phyloP scores from a whole-genome alignment of 2,329 filamentous ascomycete species.

The Colletotrichum caudatum region DNA sequence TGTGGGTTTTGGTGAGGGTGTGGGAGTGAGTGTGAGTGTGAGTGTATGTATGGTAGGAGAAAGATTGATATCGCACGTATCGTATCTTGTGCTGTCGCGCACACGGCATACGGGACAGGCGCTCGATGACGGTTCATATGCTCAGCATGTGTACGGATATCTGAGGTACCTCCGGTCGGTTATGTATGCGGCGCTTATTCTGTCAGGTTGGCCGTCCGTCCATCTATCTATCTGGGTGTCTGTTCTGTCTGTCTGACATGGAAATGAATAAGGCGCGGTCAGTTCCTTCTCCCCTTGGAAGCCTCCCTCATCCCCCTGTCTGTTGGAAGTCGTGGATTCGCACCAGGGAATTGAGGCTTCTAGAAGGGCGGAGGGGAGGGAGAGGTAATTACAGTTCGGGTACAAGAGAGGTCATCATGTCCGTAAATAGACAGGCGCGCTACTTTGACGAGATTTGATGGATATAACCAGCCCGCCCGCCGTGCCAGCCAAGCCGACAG shows the following conservation, averaged over 20 bases:
- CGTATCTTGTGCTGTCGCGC: not conserved
- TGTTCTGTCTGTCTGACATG: not conserved
- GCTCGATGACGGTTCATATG: slow-evolving; percentile 2
- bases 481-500: not conserved
- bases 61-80: not conserved
- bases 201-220: not conserved
- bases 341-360: slow-evolving; percentile 17
- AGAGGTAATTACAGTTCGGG: slow-evolving; percentile 35
- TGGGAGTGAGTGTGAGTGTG: not conserved
- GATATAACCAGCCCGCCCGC: slow-evolving; percentile 8
- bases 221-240: too few relatives aligned
- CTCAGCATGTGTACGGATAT: not conserved
- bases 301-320: slow-evolving; percentile 1
- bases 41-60: not conserved
- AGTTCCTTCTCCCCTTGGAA: not conserved
- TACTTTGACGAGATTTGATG: slow-evolving; percentile 39
- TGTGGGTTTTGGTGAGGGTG: not conserved
- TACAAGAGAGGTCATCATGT: slow-evolving; percentile 35
- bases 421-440: slow-evolving; percentile 32
- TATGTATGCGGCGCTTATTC: not conserved
- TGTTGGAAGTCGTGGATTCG: not conserved
- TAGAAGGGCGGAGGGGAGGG: slow-evolving; percentile 16
- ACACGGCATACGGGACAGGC: not conserved
- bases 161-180: not conserved
- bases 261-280: slow-evolving; percentile 19